Evolutionary conservation across 768 basidiomycete genomes (phyloP).

Genomic region (Hemileccinum impolitum): DNA sequence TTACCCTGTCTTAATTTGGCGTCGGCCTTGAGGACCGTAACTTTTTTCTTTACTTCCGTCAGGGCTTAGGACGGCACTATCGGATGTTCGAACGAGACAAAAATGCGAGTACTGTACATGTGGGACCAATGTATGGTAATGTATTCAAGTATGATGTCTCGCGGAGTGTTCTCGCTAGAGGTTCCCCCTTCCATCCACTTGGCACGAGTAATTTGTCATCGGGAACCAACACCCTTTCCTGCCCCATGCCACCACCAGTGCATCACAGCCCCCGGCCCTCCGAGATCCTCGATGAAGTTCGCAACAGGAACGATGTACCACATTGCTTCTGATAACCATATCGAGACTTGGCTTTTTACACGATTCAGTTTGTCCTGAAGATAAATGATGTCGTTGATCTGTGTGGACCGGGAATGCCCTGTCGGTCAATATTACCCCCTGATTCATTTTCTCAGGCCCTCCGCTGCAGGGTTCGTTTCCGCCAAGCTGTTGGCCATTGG

Average conservation of each 20-base stretch:
- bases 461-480: constrained; percentile 6
- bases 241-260: not conserved
- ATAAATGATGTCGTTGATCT: constrained; percentile 1
- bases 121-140: not conserved
- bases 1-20: constrained; percentile 6
- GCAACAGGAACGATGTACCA: constrained; percentile 7
- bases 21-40: constrained; percentile 5
- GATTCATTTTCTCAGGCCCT: constrained; percentile 18
- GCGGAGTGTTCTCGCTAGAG: constrained; percentile 11
- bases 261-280: constrained; percentile 5
- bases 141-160: constrained; percentile 1
- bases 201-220: not conserved
- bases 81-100: constrained; percentile 1
- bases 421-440: constrained; percentile 9
- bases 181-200: not conserved
- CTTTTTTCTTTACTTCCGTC: not conserved
- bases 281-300: constrained; percentile 7
- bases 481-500: not conserved
- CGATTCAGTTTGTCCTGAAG: constrained; percentile 4
- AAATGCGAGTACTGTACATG: not conserved
- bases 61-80: constrained; percentile 4
- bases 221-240: not conserved
- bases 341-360: constrained; percentile 12
- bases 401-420: constrained; percentile 3
- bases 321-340: constrained; percentile 4